Evolutionary conservation across 2,329 filamentous ascomycete genomes (phyloP).

Genomic region (Cladosporium sp.): DNA sequence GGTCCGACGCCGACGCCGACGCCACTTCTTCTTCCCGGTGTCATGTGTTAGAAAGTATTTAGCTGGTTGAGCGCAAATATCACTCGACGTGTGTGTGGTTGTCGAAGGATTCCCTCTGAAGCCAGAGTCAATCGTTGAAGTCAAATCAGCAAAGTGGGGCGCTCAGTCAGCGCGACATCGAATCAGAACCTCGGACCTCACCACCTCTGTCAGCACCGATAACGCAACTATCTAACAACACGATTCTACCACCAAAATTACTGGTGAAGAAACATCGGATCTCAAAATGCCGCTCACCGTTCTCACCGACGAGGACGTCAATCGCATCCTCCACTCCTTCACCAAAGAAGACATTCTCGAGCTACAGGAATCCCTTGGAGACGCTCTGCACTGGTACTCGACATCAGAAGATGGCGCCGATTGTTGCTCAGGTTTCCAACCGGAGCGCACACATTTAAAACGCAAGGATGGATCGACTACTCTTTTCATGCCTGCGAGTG

Average conservation of each 20-base stretch:
- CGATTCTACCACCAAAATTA: too few relatives aligned
- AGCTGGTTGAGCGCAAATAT: neutral
- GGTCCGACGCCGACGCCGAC: neutral
- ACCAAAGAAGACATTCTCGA: constrained; percentile 57
- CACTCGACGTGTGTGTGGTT: neutral
- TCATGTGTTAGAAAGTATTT: neutral
- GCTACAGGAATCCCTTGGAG: constrained; percentile 59
- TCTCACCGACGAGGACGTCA: constrained; percentile 58
- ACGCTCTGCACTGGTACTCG: constrained; percentile 65
- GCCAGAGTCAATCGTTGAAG: neutral
- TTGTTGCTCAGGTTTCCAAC: constrained; percentile 62
- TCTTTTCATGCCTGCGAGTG: constrained; percentile 67
- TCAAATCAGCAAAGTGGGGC: neutral
- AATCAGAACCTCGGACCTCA: neutral
- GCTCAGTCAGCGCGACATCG: constrained; percentile 2
- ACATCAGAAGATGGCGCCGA: constrained; percentile 58
- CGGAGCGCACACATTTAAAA: constrained; percentile 60
- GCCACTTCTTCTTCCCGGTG: neutral
- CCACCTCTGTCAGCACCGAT: neutral
- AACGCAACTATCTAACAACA: neutral
- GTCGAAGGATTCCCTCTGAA: neutral
- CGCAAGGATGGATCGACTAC: constrained; percentile 63
- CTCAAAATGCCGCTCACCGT: constrained; percentile 59
- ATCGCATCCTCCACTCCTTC: constrained; percentile 56
- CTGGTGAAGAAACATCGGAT: neutral